Percentiles rank a stretch among this genome's conserved stretches.
Evolutionary conservation across 257 asterid genomes (phyloP).

Genomic region (Capsicum baccatum): DNA sequence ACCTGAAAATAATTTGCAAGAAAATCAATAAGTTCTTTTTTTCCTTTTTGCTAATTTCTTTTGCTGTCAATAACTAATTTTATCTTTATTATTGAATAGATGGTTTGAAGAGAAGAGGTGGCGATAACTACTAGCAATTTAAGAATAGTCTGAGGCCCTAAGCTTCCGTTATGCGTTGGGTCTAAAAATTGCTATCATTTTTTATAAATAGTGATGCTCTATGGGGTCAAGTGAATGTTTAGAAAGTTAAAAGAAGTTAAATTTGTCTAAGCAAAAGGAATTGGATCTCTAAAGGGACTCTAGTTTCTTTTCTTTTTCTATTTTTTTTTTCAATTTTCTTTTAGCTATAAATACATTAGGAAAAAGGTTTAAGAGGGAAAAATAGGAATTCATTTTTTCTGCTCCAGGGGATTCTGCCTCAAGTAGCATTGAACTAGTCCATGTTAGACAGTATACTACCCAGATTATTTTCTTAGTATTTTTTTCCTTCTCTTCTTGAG

Average conservation of each 20-base stretch:
- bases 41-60: not conserved
- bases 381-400: conserved; percentile 24
- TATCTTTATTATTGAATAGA: conserved; percentile 42
- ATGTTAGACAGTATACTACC: too few relatives aligned
- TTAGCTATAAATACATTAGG: conserved; percentile 50
- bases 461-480: too few relatives aligned
- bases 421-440: too few relatives aligned
- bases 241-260: conserved; percentile 30
- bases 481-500: too few relatives aligned
- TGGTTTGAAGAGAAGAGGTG: conserved; percentile 64
- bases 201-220: conserved; percentile 32
- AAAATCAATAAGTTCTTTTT: conserved; percentile 68
- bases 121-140: conserved; percentile 36
- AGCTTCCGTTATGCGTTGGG: too few relatives aligned
- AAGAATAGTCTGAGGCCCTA: too few relatives aligned
- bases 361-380: conserved; percentile 39
- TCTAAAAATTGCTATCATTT: not conserved
- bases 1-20: conserved; percentile 62
- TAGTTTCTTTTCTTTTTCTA: conserved; percentile 35
- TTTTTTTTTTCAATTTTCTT: conserved; percentile 31
- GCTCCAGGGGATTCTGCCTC: too few relatives aligned
- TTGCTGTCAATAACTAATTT: not conserved
- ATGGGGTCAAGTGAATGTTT: conserved; percentile 30
- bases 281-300: conserved; percentile 51
- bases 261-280: conserved; percentile 40